A percentile compares a stretch with the other conserved stretches of the same genome.
phyloP scores from a whole-genome alignment of 2,329 filamentous ascomycete genomes.

The Neonectria coccinea region DNA sequence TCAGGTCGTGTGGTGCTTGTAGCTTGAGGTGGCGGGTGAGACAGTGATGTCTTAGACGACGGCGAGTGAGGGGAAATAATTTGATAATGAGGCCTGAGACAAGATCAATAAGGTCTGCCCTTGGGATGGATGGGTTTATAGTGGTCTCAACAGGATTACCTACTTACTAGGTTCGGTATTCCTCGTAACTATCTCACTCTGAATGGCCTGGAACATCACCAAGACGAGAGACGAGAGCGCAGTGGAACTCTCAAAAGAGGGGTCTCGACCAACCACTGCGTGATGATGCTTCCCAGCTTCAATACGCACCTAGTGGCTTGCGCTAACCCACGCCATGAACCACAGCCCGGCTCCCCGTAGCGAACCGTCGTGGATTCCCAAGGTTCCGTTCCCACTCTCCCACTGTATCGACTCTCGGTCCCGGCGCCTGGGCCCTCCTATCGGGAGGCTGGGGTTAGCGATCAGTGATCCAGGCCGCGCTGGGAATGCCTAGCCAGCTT shows the following conservation, averaged over 20 bases:
- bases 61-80: no score
- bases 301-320: neutral
- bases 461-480: neutral
- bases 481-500: neutral
- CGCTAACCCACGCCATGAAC: neutral
- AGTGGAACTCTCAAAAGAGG: neutral
- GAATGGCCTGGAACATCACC: neutral
- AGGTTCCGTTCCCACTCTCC: neutral
- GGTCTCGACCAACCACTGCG: no score
- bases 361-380: neutral
- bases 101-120: no score
- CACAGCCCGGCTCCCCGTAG: neutral
- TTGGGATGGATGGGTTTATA: no score
- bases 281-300: neutral
- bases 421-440: neutral
- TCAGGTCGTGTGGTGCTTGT: no score
- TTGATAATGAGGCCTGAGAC: no score
- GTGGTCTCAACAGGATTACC: no score
- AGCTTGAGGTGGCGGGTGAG: no score
- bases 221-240: neutral
- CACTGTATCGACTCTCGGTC: neutral
- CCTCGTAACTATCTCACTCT: no score
- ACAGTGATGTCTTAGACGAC: neutral
- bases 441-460: neutral
- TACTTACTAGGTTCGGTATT: no score